Evolutionary conservation across 345 rosid genomes (phyloP), one percentile per base, ranked within the genome.

Genomic region (Populus tremula): DNA sequence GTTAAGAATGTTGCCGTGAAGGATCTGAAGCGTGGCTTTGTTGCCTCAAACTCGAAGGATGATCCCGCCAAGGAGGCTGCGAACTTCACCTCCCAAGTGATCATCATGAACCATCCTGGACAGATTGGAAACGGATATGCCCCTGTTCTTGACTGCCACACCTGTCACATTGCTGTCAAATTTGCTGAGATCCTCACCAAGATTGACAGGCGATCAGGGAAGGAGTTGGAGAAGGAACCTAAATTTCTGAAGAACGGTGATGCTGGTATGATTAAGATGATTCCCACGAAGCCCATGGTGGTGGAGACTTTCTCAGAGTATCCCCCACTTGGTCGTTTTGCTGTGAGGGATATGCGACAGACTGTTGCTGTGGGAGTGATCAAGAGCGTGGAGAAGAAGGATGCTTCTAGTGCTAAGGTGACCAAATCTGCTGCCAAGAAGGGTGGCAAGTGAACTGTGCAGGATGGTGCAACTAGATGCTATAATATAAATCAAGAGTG

Each of bases 301-400:
- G 97, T 93, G 0, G 96, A 93, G 84, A 91, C 97, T 2, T 91
- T 93, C 90, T 84, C 94, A 0, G 86, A 69, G 61, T 93, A 93
- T 80, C 96, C 97, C 12, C 97, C 94, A 0, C 92, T 93, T 13
- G 97, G 97, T 8, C 91, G 97, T 5, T 93, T 93, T 29, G 97
- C 97, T 0, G 97, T 93, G 41, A 87, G 96, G 81, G 97, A 93
- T 84, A 93, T 93, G 97, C 89, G 97, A 11, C 97, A 93, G 87
- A 93, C 94, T 0, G 97, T 92, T 1, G 97, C 95, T 17, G 95
- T 92, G 0, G 97, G 94, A n/a, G 94, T 90, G 20, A 92, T 90
- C 82, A 92, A 92, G 90, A 89, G 36, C 0, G 97, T 92, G 9
- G 97, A 92, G 83, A 92, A 92, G 89, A 92, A 92, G 88, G 97